A percentile compares a stretch with the other conserved stretches of the same genome.
Evolutionary conservation across 1,284 basidiomycete species (phyloP).

Genomic region (Calocybe gambosa): DNA sequence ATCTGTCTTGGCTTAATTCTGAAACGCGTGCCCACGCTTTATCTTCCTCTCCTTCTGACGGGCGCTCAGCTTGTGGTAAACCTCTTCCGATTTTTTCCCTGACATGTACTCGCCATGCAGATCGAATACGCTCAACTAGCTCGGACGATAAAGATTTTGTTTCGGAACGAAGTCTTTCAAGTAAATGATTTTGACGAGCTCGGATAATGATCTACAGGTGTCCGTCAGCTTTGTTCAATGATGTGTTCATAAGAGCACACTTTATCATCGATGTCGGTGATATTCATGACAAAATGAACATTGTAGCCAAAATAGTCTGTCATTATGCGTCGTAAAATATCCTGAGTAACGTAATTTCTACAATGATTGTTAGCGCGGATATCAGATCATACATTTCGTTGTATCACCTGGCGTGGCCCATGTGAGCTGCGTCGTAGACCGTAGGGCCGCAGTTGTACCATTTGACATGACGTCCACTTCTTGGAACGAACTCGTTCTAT

Average conservation of each 20-base stretch:
- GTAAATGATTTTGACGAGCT: slow-evolving; percentile 80
- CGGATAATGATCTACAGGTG: slow-evolving; percentile 77
- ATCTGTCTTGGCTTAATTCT: slow-evolving; percentile 41
- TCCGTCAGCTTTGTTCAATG: slow-evolving; percentile 12
- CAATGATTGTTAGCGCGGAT: slow-evolving; percentile 12
- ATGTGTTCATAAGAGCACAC: slow-evolving; percentile 36
- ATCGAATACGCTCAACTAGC: slow-evolving; percentile 54
- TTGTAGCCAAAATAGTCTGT: slow-evolving; percentile 97
- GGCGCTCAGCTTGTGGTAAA: slow-evolving; percentile 42
- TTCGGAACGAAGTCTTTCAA: slow-evolving; percentile 58
- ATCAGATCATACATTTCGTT: not conserved
- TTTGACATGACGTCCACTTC: slow-evolving; percentile 80
- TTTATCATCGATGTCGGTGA: slow-evolving; percentile 99
- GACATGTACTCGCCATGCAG: slow-evolving; percentile 64
- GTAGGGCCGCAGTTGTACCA: slow-evolving; percentile 99
- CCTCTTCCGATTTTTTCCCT: slow-evolving; percentile 54
- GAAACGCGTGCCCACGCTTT: slow-evolving; percentile 49
- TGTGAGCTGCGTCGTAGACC: slow-evolving; percentile 97
- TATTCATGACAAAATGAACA: slow-evolving; percentile 99
- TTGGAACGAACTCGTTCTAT: slow-evolving; percentile 81
- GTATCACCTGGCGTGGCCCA: slow-evolving; percentile 92
- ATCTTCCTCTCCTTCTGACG: slow-evolving; percentile 43
- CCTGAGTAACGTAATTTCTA: slow-evolving; percentile 98
- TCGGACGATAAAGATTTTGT: slow-evolving; percentile 51
- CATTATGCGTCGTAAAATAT: slow-evolving; percentile 89